Conservation (phyloP, 768 basidiomycete genomes). For the Trametes maxima region DNA sequence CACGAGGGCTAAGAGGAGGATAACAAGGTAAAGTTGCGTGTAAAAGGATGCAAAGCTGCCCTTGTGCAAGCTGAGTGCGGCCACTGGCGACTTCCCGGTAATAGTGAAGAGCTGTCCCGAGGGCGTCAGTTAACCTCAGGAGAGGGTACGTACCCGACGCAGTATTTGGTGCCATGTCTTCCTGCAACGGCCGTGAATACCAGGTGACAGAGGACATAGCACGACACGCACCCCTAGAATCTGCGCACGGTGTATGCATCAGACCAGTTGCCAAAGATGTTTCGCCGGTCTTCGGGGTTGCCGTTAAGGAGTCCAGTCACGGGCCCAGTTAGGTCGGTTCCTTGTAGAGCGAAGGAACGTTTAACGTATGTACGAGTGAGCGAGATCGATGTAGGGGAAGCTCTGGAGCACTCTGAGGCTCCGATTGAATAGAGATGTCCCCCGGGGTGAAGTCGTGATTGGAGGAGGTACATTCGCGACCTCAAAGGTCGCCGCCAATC, state of each 20-base stretch:
- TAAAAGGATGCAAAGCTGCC: constrained; percentile 32
- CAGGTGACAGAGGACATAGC: not conserved
- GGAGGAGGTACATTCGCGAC: constrained; percentile 12
- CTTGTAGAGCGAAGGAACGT: not conserved
- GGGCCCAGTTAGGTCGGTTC: constrained; percentile 13
- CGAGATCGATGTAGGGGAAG: constrained; percentile 8
- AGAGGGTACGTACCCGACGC: constrained; percentile 30
- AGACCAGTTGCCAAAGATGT: constrained; percentile 35
- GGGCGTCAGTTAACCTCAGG: not conserved
- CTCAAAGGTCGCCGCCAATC: not conserved
- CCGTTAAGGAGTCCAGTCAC: constrained; percentile 21
- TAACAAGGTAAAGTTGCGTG: constrained; percentile 38
- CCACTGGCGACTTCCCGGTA: constrained; percentile 30
- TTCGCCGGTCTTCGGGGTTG: constrained; percentile 41
- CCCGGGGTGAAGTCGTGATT: not conserved
- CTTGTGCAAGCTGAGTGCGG: constrained; percentile 27
- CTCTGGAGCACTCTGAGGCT: not conserved
- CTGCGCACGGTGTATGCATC: constrained; percentile 43
- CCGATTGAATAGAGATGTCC: not conserved
- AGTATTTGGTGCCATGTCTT: constrained; percentile 43
- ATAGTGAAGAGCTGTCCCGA: constrained; percentile 30
- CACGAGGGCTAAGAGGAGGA: no score
- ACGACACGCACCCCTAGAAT: constrained; percentile 42
- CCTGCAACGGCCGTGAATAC: constrained; percentile 22
- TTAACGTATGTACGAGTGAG: constrained; percentile 14